Evolutionary conservation across 2,329 filamentous ascomycete species (phyloP).

Genomic region (Lachnellula occidentalis): DNA sequence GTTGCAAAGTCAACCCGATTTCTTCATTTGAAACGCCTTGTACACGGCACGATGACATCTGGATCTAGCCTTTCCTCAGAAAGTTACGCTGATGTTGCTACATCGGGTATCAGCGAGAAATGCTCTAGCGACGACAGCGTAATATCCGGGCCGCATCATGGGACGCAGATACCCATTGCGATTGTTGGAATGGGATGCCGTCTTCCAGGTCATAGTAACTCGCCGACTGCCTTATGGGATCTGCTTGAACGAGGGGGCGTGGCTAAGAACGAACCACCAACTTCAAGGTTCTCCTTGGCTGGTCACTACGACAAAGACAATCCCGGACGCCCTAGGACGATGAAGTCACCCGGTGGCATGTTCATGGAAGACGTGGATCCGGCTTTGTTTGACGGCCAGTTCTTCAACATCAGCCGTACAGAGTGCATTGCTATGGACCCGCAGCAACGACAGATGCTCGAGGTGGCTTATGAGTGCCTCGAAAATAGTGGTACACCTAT

Average conservation of each 20-base stretch:
- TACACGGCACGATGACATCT: too few relatives aligned
- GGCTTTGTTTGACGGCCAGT: constrained; percentile 34
- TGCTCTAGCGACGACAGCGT: too few relatives aligned
- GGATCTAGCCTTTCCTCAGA: too few relatives aligned
- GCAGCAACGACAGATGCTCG: constrained; percentile 39
- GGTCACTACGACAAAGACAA: constrained; percentile 61
- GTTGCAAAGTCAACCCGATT: too few relatives aligned
- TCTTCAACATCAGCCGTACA: constrained; percentile 35
- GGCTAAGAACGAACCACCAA: constrained; percentile 54
- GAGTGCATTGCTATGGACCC: constrained; percentile 37
- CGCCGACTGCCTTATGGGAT: constrained; percentile 32
- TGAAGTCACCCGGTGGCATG: constrained; percentile 70
- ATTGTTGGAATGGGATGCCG: constrained; percentile 37
- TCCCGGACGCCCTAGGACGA: constrained; percentile 62
- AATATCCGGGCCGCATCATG: constrained; percentile 5
- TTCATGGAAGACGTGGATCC: constrained; percentile 36
- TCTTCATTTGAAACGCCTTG: too few relatives aligned
- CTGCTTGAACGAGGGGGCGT: constrained; percentile 62
- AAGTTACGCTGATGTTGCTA: too few relatives aligned
- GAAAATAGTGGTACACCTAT: constrained; percentile 16
- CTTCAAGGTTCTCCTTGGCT: constrained; percentile 64
- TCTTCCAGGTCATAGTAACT: constrained; percentile 32
- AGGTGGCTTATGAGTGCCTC: constrained; percentile 61
- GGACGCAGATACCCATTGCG: constrained; percentile 33
- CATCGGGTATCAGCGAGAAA: too few relatives aligned